These are phyloP conservation scores for Teratosphaeria gauchensis DNA, from an alignment of 2,329 filamentous ascomycete genomes.

Conservation along the genomic window DNA sequence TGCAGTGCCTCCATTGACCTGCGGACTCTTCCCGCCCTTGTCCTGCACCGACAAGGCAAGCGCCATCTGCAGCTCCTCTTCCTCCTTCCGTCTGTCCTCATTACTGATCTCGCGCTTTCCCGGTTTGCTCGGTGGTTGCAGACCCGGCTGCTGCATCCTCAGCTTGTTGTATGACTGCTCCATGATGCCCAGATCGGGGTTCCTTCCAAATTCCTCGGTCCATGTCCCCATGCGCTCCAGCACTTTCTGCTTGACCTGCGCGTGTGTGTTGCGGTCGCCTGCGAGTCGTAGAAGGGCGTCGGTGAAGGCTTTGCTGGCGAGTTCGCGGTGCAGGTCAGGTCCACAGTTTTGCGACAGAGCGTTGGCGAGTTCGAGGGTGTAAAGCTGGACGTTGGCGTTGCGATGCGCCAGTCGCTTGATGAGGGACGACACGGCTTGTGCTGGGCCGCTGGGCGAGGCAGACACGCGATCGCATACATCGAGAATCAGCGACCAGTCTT, in stretches of 20 bases:
- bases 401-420: slow-evolving; percentile 88
- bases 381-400: slow-evolving; percentile 92
- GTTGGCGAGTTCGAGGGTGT: slow-evolving; percentile 89
- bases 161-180: slow-evolving; percentile 84
- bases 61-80: slow-evolving; percentile 94
- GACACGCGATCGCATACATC: slow-evolving; percentile 31
- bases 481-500: slow-evolving; percentile 64
- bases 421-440: slow-evolving; percentile 64
- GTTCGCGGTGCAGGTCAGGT: slow-evolving; percentile 73
- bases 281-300: slow-evolving; percentile 85
- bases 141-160: slow-evolving; percentile 66
- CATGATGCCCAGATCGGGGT: slow-evolving; percentile 94
- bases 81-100: slow-evolving; percentile 83
- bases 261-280: slow-evolving; percentile 86
- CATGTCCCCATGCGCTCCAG: slow-evolving; percentile 93
- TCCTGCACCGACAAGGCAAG: slow-evolving; percentile 88
- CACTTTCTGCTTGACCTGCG: slow-evolving; percentile 94
- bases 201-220: slow-evolving; percentile 85
- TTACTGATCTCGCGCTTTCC: slow-evolving; percentile 88
- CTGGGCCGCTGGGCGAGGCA: slow-evolving; percentile 24
- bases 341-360: slow-evolving; percentile 89
- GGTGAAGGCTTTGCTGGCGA: slow-evolving; percentile 86
- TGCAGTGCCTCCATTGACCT: slow-evolving; percentile 4
- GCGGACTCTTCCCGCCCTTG: slow-evolving; percentile 40
- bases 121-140: slow-evolving; percentile 79